Percentiles rank a stretch among this genome's conserved stretches.
phyloP scores from a whole-genome alignment of 2,329 filamentous ascomycete genomes.

The Pseudocercospora ulei region DNA sequence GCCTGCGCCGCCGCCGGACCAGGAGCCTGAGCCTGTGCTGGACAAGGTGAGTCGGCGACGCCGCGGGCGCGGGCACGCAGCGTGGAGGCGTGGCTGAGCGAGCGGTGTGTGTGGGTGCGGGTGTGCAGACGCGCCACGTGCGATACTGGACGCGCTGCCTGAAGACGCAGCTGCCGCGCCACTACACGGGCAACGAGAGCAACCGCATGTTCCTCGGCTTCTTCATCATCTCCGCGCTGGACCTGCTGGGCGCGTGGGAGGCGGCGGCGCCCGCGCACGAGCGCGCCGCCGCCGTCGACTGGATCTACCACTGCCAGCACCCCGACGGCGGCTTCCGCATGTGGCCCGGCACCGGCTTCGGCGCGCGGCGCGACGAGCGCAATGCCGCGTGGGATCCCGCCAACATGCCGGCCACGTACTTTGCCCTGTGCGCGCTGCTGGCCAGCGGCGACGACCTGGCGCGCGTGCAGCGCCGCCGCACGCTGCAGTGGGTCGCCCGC shows the following conservation, averaged over 20 bases:
- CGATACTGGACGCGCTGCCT: constrained; percentile 90
- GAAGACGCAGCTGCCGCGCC: constrained; percentile 65
- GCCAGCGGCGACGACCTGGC: constrained; percentile 52
- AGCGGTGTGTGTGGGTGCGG: constrained; percentile 8
- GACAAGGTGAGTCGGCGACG: constrained; percentile 14
- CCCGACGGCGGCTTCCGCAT: constrained; percentile 80
- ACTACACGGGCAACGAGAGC: constrained; percentile 81
- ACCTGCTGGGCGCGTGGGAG: constrained; percentile 60
- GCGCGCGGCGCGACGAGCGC: constrained; percentile 41
- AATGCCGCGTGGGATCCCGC: constrained; percentile 60
- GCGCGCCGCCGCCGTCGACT: constrained; percentile 52
- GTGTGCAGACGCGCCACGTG: constrained; percentile 48
- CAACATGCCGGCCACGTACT: constrained; percentile 79
- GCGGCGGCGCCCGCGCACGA: constrained; percentile 47
- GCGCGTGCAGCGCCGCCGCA: constrained; percentile 57
- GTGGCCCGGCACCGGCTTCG: constrained; percentile 59
- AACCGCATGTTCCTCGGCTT: constrained; percentile 81
- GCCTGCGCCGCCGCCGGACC: constrained; percentile 9
- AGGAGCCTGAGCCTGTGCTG: constrained; percentile 14
- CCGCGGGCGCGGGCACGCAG: neutral
- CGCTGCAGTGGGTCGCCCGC: constrained; percentile 61
- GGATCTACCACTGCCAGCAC: constrained; percentile 82
- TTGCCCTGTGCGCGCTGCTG: constrained; percentile 67
- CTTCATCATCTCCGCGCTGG: constrained; percentile 78
- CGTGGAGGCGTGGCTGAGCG: neutral